A percentile compares a stretch with the other conserved stretches of the same genome.
phyloP scores from a whole-genome alignment of 371 early-diverging fungal species.

The Rhizopus arrhizus region DNA sequence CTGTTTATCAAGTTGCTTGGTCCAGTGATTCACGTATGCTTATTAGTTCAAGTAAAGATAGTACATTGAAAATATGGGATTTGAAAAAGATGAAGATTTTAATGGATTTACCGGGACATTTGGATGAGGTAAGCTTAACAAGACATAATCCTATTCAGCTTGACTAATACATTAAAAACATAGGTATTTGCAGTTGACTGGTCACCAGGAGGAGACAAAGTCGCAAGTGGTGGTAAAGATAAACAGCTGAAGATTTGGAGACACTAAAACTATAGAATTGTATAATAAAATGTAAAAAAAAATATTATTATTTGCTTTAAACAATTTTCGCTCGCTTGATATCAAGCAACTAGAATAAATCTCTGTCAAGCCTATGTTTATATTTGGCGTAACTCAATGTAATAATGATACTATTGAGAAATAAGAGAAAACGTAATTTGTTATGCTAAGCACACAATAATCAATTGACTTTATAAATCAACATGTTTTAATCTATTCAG shows the following conservation, averaged over 20 bases:
- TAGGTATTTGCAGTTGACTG: constrained; percentile 90
- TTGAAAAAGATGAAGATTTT: constrained; percentile 84
- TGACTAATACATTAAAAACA: constrained; percentile 30
- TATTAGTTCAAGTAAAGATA: constrained; percentile 89
- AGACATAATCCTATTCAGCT: constrained; percentile 7
- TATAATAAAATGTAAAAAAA: constrained; percentile 5
- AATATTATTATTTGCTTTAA: too few species aligned
- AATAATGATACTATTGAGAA: too few species aligned
- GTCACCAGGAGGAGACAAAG: constrained; percentile 90
- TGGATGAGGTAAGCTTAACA: constrained; percentile 66
- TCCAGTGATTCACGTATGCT: constrained; percentile 91
- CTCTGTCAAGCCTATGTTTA: too few species aligned
- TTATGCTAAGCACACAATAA: too few species aligned
- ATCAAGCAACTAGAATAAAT: too few species aligned
- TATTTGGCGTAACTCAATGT: too few species aligned
- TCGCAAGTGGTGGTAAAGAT: constrained; percentile 94
- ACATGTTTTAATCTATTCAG: too few species aligned
- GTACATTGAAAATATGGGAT: constrained; percentile 94
- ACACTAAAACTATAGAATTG: constrained; percentile 33
- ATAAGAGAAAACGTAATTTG: too few species aligned
- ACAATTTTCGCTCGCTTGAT: too few species aligned
- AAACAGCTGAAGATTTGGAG: constrained; percentile 80
- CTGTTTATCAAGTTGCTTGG: constrained; percentile 94
- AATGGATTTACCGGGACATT: constrained; percentile 93
- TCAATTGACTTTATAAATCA: too few species aligned